These are phyloP conservation scores for Boletus sp. DNA, from an alignment of 1,284 basidiomycete species.

Conservation along the genomic window DNA sequence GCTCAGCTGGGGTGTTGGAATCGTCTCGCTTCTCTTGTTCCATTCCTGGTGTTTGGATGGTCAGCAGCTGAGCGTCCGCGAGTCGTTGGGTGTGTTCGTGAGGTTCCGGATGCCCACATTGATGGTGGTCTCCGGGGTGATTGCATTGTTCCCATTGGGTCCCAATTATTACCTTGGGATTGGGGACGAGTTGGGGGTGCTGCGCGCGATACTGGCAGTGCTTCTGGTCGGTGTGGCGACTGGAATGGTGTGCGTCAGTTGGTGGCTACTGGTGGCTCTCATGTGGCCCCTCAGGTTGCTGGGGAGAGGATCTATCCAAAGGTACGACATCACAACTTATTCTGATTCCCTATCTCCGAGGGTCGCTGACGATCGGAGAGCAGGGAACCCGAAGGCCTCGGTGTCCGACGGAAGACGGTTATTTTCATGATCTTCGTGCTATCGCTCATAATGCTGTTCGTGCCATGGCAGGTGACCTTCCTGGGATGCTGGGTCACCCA, in stretches of 20 bases:
- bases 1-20: slow-evolving; percentile 68
- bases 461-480: slow-evolving; percentile 91
- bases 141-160: slow-evolving; percentile 59
- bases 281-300: slow-evolving; percentile 45
- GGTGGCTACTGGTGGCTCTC: slow-evolving; percentile 48
- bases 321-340: slow-evolving; percentile 35
- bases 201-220: slow-evolving; percentile 52
- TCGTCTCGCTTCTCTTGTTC: slow-evolving; percentile 57
- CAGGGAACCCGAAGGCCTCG: slow-evolving; percentile 37
- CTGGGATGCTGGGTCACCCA: slow-evolving; percentile 80
- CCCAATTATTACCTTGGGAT: slow-evolving; percentile 57
- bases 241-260: slow-evolving; percentile 61
- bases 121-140: slow-evolving; percentile 41
- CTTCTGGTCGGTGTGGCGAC: slow-evolving; percentile 53
- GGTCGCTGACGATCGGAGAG: background rate
- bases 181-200: slow-evolving; percentile 41
- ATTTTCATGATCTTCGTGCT: slow-evolving; percentile 65
- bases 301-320: slow-evolving; percentile 34
- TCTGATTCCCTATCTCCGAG: background rate
- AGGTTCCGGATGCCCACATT: slow-evolving; percentile 42
- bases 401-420: slow-evolving; percentile 46
- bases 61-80: slow-evolving; percentile 44
- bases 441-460: slow-evolving; percentile 63
- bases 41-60: slow-evolving; percentile 42
- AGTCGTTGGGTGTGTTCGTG: slow-evolving; percentile 48